These are phyloP conservation scores for Kingdonia uniflora DNA, from an alignment of 164 flowering plant genomes.

Conservation along the genomic window DNA sequence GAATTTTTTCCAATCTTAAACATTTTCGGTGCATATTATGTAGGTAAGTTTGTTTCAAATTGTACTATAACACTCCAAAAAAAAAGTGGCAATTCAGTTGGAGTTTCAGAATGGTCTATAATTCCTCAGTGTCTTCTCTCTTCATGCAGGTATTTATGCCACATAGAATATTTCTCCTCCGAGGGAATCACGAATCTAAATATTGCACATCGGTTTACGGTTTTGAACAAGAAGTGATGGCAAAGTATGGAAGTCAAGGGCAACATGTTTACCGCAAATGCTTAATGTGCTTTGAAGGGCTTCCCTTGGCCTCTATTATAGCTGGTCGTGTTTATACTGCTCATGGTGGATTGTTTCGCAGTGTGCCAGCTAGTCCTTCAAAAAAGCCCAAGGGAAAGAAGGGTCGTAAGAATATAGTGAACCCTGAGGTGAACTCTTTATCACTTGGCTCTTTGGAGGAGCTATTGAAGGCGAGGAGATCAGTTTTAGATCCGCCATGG, in stretches of 20 bases:
- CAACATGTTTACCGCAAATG: conserved; percentile 86
- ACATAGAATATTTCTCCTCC: conserved; percentile 69
- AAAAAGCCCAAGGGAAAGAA: conserved; percentile 71
- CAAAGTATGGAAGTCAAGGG: conserved; percentile 74
- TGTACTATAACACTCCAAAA: too few species aligned
- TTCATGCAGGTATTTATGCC: conserved; percentile 61
- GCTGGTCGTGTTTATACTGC: conserved; percentile 81
- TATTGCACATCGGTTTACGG: conserved; percentile 98
- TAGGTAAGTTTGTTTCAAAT: too few species aligned
- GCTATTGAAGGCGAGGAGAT: conserved; percentile 70
- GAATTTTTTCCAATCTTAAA: too few species aligned
- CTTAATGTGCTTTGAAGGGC: conserved; percentile 92
- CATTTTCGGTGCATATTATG: too few species aligned
- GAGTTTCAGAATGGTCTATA: too few species aligned
- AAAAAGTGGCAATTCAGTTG: too few species aligned
- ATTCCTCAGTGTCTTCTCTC: background rate
- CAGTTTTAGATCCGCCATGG: conserved; percentile 98
- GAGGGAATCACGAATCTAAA: conserved; percentile 96
- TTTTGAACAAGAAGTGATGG: conserved; percentile 86
- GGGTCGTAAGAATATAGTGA: conserved; percentile 34
- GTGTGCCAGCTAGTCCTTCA: conserved; percentile 30
- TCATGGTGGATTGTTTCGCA: conserved; percentile 95
- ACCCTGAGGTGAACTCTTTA: conserved; percentile 26
- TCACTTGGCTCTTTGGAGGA: conserved; percentile 85
- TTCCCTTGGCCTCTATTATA: conserved; percentile 85